phyloP scores from a whole-genome alignment of 2,329 filamentous ascomycete genomes.

The Fonsecaea monophora region DNA sequence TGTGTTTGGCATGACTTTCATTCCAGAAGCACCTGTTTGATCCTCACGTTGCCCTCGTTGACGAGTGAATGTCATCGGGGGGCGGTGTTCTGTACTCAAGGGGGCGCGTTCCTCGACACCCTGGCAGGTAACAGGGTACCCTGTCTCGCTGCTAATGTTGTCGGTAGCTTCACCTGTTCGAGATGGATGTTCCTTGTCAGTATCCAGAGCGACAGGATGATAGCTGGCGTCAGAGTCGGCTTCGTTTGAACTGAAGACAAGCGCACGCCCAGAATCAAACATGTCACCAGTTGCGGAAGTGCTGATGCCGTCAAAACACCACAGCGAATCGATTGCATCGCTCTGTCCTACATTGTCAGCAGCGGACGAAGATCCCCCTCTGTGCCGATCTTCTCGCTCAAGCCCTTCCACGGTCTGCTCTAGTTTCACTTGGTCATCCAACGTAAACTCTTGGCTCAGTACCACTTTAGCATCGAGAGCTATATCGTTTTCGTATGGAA shows the following conservation, averaged over 20 bases:
- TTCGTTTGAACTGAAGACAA: not conserved
- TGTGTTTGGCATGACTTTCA: not conserved
- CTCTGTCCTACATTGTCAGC: not conserved
- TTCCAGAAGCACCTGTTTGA: not conserved
- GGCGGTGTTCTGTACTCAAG: not conserved
- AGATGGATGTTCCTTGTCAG: not conserved
- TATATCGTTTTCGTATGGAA: not conserved
- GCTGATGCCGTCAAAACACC: not conserved
- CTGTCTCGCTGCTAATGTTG: not conserved
- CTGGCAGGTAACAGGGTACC: not conserved
- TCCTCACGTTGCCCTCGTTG: not conserved
- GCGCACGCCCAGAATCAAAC: not conserved
- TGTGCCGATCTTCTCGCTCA: not conserved
- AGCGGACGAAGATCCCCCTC: not conserved
- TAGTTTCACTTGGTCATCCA: constrained; percentile 22
- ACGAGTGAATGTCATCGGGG: not conserved
- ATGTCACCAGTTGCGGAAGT: not conserved
- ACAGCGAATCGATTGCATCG: not conserved
- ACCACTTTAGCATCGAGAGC: not conserved
- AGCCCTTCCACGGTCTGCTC: constrained; percentile 3
- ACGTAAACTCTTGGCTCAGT: constrained; percentile 14
- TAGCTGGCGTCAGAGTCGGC: not conserved
- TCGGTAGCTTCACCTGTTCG: not conserved
- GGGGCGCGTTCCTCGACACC: not conserved
- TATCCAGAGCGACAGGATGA: not conserved